Base-by-base conservation (phyloP, 306 rosid genomes). In the Castanopsis chinensis region DNA sequence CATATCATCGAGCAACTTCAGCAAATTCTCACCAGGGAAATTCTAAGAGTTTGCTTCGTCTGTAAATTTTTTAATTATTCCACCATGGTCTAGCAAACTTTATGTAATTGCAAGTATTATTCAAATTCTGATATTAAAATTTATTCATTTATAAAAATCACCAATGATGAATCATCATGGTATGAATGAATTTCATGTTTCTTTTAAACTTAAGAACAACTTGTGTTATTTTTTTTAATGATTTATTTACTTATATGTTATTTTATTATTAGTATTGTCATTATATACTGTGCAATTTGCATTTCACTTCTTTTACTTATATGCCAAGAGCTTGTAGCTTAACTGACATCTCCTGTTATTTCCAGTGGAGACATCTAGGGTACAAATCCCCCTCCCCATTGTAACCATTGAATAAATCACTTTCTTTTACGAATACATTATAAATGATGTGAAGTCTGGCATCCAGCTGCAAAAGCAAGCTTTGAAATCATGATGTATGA, bases 381-480 rank as follows among this genome's bases (percentile, higher is more conserved):
- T 41, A 7, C 45, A 41, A 41, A 41, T 41, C 45, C 3, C 11
- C 2, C 45, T 41, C 12, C 12, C 45, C 2, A 41, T 41, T 41
- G 45, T 41, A 41, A 8, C 45, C 45, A 8, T 41, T 11, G 11
- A 7, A 41, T 41, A 41, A 41, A 23, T 59, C 67, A 59, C 67
- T 59, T 49, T 49, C 32, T 59, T 28, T 59, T 10, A 13, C 4
- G 11, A 25, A 61, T 61, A 27, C 69, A 25, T 61, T 59, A 10
- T 9, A 59, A 61, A 61, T 61, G 37, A 61, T 61, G 69, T 12
- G 73, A 72, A 32, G 33, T 54, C 58, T 41, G 54, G 56, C 71
- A 30, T 57, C 77, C 72, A 75, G 76, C 57, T 25, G 70, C 49
- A 64, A 41, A 71, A 57, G 51, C 57, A 19, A 35, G 71, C 70